Conservation (phyloP, 2,329 filamentous ascomycete genomes). For the Aspergillus sp. region DNA sequence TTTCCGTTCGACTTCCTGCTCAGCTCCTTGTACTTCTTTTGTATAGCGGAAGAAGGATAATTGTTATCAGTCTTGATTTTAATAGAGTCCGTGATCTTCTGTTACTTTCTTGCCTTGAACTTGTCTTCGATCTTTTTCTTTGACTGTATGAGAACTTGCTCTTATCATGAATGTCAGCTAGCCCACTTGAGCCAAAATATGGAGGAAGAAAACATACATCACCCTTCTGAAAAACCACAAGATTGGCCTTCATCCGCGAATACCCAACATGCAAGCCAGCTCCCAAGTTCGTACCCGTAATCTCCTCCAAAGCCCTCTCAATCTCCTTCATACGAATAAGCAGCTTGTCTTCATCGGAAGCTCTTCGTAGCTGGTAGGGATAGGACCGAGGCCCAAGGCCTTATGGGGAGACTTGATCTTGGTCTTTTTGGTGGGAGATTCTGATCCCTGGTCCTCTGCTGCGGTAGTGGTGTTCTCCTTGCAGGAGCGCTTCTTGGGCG, state of each 20-base stretch:
- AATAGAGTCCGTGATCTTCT: conserved; percentile 22
- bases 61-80: conserved; percentile 14
- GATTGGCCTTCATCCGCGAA: not conserved
- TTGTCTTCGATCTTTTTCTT: conserved; percentile 36
- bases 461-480: conserved; percentile 18
- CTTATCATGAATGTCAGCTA: conserved; percentile 11
- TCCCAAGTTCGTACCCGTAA: not conserved
- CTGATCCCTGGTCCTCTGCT: not conserved
- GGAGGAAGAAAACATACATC: conserved; percentile 22
- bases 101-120: conserved; percentile 36
- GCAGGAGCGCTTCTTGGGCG: conserved; percentile 5
- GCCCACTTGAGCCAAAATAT: not conserved
- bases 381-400: conserved; percentile 5
- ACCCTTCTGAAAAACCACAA: conserved; percentile 16
- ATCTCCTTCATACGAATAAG: not conserved
- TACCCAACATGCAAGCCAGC: not conserved
- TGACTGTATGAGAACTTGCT: conserved; percentile 23
- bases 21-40: conserved; percentile 37
- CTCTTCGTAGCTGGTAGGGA: conserved; percentile 19
- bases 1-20: conserved; percentile 15
- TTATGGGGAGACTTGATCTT: conserved; percentile 4
- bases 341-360: not conserved
- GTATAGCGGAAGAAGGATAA: conserved; percentile 28
- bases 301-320: not conserved
- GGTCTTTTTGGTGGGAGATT: not conserved